Evolutionary conservation across 192 early-diverging fungal species (phyloP).

Genomic region (Glomus cerebriforme): DNA sequence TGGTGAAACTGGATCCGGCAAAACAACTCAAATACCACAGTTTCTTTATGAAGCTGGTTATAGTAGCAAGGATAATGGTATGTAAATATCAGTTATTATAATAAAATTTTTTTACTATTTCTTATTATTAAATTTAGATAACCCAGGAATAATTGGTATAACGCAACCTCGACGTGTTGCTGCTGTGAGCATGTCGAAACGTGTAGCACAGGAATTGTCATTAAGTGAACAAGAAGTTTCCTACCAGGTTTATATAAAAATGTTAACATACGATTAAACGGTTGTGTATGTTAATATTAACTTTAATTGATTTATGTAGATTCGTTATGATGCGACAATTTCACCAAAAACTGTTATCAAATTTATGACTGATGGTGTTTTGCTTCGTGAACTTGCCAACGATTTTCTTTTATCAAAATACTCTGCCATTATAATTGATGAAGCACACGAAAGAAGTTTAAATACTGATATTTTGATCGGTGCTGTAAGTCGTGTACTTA

Average conservation of each 20-base stretch:
- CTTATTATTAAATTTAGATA: slow-evolving; percentile 38
- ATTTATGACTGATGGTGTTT: slow-evolving; percentile 99
- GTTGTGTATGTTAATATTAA: not conserved
- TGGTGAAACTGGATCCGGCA: slow-evolving; percentile 97
- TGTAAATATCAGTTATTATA: not conserved
- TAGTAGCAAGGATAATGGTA: slow-evolving; percentile 73
- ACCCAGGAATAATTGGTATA: slow-evolving; percentile 93
- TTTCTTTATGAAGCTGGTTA: slow-evolving; percentile 99
- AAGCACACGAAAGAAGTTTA: slow-evolving; percentile 97
- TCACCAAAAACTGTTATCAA: slow-evolving; percentile 83
- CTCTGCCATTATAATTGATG: slow-evolving; percentile 96
- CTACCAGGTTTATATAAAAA: slow-evolving; percentile 53
- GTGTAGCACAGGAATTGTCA: slow-evolving; percentile 91
- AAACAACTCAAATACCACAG: slow-evolving; percentile 97
- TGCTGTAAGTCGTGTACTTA: slow-evolving; percentile 88
- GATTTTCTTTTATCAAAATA: slow-evolving; percentile 93
- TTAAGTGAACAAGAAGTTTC: slow-evolving; percentile 68
- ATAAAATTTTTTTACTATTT: not conserved
- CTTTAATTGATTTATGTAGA: slow-evolving; percentile 52
- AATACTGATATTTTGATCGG: slow-evolving; percentile 99
- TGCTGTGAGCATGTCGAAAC: slow-evolving; percentile 93
- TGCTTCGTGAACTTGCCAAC: slow-evolving; percentile 87
- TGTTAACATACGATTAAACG: not conserved
- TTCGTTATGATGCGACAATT: slow-evolving; percentile 90
- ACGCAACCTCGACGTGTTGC: slow-evolving; percentile 98